A percentile compares a stretch with the other conserved stretches of the same genome.
Evolutionary conservation across 2,329 filamentous ascomycete species (phyloP).

Genomic region (Clarireedia monteithiana): DNA sequence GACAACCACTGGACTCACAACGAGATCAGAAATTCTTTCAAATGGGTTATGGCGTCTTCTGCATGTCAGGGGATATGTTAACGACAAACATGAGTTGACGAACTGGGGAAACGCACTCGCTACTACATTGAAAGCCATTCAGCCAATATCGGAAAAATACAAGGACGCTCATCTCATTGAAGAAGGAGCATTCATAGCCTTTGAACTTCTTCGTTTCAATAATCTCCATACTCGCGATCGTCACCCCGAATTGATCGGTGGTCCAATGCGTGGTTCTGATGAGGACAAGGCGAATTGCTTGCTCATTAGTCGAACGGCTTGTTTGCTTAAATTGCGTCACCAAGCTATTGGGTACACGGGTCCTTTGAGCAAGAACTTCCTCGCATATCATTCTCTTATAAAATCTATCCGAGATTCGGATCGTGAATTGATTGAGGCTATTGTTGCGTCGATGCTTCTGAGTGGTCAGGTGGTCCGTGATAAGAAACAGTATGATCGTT

Average conservation of each 20-base stretch:
- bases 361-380: constrained; percentile 80
- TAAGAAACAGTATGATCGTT: constrained; percentile 46
- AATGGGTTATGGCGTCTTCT: constrained; percentile 85
- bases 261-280: constrained; percentile 50
- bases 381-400: constrained; percentile 79
- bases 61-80: constrained; percentile 78
- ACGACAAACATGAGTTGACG: constrained; percentile 71
- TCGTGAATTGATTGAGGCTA: constrained; percentile 77
- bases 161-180: constrained; percentile 47
- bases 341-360: constrained; percentile 87
- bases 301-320: constrained; percentile 79
- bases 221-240: constrained; percentile 64
- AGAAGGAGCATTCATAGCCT: constrained; percentile 73
- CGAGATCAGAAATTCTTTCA: constrained; percentile 61
- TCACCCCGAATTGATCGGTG: constrained; percentile 46
- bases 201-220: constrained; percentile 76
- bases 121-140: constrained; percentile 55
- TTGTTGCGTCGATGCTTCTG: constrained; percentile 72
- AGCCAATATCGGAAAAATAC: constrained; percentile 39
- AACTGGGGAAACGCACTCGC: constrained; percentile 75
- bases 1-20: constrained; percentile 35
- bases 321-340: constrained; percentile 74
- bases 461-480: constrained; percentile 72
- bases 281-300: constrained; percentile 72
- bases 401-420: constrained; percentile 71